Base-by-base conservation (phyloP, 768 basidiomycete species). In the Dacryopinax primogenitus region DNA sequence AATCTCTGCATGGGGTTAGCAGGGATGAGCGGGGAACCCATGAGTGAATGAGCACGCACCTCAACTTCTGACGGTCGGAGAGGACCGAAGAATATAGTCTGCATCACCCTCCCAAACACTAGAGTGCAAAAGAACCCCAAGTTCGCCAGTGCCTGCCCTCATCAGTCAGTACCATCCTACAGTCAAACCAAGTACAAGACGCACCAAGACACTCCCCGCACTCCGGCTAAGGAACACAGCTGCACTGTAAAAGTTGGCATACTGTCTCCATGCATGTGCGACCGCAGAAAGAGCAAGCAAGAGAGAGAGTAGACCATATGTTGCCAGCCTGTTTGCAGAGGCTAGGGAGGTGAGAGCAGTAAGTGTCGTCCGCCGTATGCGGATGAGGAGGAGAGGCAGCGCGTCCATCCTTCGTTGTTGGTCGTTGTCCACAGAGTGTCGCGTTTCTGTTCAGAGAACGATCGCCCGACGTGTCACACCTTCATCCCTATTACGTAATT, bases 171-270 rank as follows among this genome's bases (percentile, higher is more conserved):
- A 64, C 35, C 34, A 4, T 35, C 18, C 15, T 30, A 9, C 62
- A 44, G 16, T 58, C 67, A 28, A 63, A 61, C 63, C 13, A 69
- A 12, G 30, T 23, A 13, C 3, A 3, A 33, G 28, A 72, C 86
- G 67, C 67, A 97, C 96, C 78, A 99, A 78, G 64, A 94, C 84
- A 70, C 90, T 92, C n/a, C 91, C 85, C 72, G 86, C 92, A 72
- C 91, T 94, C 77, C 88, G 89, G 3, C 91, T 88, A n/a, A 99
- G 82, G 72, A 86, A 88, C 1, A 99, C 91, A 33, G 90, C 84
- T 1, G 95, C 87, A 16, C 93, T 87, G 74, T 94, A 99, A 77
- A 97, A 97, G 78, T 93, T 96, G 71, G 85, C 86, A 70, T 94
- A 82, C 63, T 82, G 86, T 71, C 85, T 82, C 72, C 92, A 81